Percentiles rank a stretch among this genome's conserved stretches.
phyloP scores from a whole-genome alignment of 768 basidiomycete genomes.

The Rossbeevera mucosa region DNA sequence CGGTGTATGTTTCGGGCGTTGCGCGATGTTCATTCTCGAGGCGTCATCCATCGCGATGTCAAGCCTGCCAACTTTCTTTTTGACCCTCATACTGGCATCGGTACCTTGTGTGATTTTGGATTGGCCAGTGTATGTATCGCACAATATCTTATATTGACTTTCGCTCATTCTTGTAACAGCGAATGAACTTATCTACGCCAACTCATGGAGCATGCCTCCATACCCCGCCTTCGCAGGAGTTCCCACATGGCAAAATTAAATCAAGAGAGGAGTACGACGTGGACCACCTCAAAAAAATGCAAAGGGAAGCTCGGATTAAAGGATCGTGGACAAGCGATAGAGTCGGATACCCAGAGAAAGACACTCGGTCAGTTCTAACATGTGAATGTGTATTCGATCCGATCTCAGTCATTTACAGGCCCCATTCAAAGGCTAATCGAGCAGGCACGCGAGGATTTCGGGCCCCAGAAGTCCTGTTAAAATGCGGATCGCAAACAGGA shows the following conservation, averaged over 20 bases:
- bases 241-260: conserved; percentile 66
- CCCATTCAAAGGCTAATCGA: conserved; percentile 86
- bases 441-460: conserved; percentile 97
- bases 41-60: conserved; percentile 93
- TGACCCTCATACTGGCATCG: conserved; percentile 76
- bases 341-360: conserved; percentile 76
- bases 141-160: background rate
- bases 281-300: conserved; percentile 50
- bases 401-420: conserved; percentile 39
- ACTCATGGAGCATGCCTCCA: conserved; percentile 69
- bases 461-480: conserved; percentile 92
- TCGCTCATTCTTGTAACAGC: conserved; percentile 36
- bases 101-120: conserved; percentile 92
- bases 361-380: conserved; percentile 49
- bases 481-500: conserved; percentile 89
- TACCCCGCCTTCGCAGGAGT: conserved; percentile 51
- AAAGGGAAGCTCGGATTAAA: conserved; percentile 56
- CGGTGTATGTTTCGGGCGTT: conserved; percentile 87
- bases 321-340: conserved; percentile 53
- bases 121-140: conserved; percentile 74
- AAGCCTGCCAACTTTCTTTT: conserved; percentile 98
- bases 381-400: background rate
- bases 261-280: conserved; percentile 42
- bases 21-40: conserved; percentile 79
- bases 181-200: conserved; percentile 46